These are phyloP conservation scores for Rhodosporidiobolus sp. DNA, from an alignment of 768 basidiomycete species.

Conservation along the genomic window DNA sequence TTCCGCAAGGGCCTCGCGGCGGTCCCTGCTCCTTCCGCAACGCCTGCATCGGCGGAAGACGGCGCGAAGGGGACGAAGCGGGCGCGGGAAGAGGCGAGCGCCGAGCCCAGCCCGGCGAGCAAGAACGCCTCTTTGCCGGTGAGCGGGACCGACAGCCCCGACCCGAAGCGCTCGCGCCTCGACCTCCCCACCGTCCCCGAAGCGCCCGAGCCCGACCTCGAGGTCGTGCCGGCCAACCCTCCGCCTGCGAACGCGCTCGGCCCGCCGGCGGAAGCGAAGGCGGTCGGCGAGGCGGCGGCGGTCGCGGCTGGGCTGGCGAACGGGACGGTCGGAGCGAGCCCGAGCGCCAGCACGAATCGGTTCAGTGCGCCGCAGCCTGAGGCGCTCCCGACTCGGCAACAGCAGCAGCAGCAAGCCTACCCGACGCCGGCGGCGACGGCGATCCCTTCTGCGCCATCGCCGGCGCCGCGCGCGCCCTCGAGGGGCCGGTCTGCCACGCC, in stretches of 20 bases:
- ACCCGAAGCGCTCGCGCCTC: not conserved
- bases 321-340: not conserved
- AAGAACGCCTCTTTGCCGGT: not conserved
- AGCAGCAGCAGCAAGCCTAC: too few relatives aligned
- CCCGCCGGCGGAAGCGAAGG: not conserved
- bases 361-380: too few relatives aligned
- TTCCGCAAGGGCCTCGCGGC: constrained; percentile 7
- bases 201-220: constrained; percentile 6
- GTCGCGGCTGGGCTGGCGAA: not conserved
- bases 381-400: too few relatives aligned
- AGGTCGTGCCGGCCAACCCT: constrained; percentile 14
- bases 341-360: not conserved
- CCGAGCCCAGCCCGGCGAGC: not conserved
- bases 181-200: constrained; percentile 22
- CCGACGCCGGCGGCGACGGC: not conserved
- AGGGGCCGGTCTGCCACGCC: not conserved
- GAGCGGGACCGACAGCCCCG: not conserved
- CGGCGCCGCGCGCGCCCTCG: not conserved
- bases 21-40: not conserved
- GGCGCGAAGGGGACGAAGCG: not conserved
- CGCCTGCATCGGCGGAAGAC: not conserved
- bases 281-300: not conserved
- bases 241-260: not conserved
- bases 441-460: not conserved
- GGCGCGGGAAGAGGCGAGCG: not conserved